These are phyloP conservation scores for Linnemannia zychae DNA, from an alignment of 192 early-diverging fungal genomes.

Conservation along the genomic window DNA sequence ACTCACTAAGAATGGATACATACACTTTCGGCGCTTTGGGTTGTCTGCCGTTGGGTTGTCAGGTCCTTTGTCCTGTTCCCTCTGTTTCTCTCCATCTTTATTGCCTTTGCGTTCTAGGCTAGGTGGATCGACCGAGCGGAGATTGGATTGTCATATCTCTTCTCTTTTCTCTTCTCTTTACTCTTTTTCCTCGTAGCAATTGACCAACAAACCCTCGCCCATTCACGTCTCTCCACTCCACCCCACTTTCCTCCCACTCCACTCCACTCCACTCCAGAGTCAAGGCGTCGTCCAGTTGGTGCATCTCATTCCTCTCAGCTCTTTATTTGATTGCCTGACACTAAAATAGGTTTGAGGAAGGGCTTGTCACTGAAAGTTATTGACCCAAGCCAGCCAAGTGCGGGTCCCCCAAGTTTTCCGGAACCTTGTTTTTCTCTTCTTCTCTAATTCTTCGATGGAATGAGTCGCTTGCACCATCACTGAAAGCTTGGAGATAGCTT, in stretches of 20 bases:
- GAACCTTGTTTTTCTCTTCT: background rate
- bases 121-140: background rate
- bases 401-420: background rate
- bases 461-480: background rate
- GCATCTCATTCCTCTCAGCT: background rate
- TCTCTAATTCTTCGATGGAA: background rate
- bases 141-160: background rate
- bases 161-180: background rate
- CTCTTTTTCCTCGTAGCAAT: background rate
- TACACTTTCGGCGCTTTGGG: background rate
- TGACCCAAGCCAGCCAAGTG: too few species aligned
- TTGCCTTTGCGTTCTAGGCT: background rate
- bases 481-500: background rate
- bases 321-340: background rate
- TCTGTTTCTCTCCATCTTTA: background rate
- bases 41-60: background rate
- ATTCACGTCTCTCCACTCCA: conserved; percentile 7
- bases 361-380: background rate
- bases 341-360: background rate
- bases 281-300: background rate
- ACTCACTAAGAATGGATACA: background rate
- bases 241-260: background rate
- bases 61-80: background rate
- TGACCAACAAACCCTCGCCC: background rate
- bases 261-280: background rate